These are phyloP conservation scores for Ilyonectria mors-panacis DNA, from an alignment of 2,329 filamentous ascomycete species.

Conservation along the genomic window DNA sequence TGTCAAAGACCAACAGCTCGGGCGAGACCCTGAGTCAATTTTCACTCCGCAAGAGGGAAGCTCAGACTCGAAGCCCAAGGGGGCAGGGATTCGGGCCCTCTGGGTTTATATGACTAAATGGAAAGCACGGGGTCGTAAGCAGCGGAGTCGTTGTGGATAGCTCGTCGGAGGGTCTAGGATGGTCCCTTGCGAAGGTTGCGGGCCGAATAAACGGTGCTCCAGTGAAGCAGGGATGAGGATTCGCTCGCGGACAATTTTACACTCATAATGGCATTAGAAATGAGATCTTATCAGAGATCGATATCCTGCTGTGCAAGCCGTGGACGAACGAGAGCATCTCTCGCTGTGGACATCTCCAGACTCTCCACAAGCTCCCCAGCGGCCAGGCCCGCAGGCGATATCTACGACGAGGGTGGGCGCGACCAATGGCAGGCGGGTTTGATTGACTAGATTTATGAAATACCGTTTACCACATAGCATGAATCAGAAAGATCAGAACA, in stretches of 20 bases:
- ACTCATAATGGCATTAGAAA: conserved; percentile 33
- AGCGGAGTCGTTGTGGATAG: conserved; percentile 27
- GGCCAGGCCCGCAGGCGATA: conserved; percentile 17
- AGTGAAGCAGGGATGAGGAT: conserved; percentile 2
- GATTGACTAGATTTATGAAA: conserved; percentile 19
- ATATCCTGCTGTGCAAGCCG: conserved; percentile 11
- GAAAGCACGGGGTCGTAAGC: conserved; percentile 23
- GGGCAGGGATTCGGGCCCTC: conserved; percentile 20
- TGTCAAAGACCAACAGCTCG: background rate
- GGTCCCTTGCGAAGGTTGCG: conserved; percentile 10
- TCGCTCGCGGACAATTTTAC: conserved; percentile 14
- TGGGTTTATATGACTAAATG: conserved; percentile 33
- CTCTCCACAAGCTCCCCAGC: conserved; percentile 12
- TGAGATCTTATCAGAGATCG: conserved; percentile 32
- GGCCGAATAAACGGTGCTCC: conserved; percentile 22
- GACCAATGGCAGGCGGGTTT: conserved; percentile 13
- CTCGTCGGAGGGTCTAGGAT: conserved; percentile 15
- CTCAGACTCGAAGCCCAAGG: conserved; percentile 1
- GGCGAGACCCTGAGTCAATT: conserved; percentile 18
- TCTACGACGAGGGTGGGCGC: background rate
- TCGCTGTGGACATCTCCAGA: conserved; percentile 11
- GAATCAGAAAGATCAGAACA: background rate
- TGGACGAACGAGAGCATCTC: conserved; percentile 4
- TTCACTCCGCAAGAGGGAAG: conserved; percentile 8
- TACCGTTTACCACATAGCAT: conserved; percentile 12